A percentile compares a stretch with the other conserved stretches of the same genome.
These are phyloP conservation scores for Peniophora sp. DNA, from an alignment of 1,284 basidiomycete genomes.

Conservation along the genomic window DNA sequence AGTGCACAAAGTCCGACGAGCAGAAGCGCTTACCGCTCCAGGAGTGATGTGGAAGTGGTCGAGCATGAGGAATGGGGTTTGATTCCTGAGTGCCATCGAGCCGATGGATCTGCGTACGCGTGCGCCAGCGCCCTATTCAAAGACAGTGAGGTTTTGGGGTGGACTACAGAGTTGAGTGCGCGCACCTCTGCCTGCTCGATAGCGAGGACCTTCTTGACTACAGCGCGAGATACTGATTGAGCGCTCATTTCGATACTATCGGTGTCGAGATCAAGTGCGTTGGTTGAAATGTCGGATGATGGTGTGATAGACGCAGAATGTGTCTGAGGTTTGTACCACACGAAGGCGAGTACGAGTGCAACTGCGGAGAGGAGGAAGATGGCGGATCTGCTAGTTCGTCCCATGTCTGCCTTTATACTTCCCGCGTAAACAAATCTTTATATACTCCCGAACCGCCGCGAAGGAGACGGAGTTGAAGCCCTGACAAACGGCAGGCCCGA, in stretches of 20 bases:
- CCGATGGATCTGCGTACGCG: conserved; percentile 89
- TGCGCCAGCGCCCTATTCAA: conserved; percentile 72
- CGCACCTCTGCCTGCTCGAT: conserved; percentile 75
- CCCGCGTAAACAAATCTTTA: no score
- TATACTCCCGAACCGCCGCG: no score
- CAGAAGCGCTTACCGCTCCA: conserved; percentile 42
- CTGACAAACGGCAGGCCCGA: no score
- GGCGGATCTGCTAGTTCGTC: background rate
- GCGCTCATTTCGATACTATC: conserved; percentile 15
- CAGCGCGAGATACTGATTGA: conserved; percentile 49
- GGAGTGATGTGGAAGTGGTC: conserved; percentile 66
- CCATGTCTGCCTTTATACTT: no score
- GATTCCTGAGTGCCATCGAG: conserved; percentile 62
- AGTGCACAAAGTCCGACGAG: conserved; percentile 1
- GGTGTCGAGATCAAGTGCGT: conserved; percentile 1
- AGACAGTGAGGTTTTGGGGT: background rate
- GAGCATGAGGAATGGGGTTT: conserved; percentile 88
- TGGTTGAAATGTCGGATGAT: background rate
- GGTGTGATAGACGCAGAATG: background rate
- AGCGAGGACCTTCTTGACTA: conserved; percentile 71
- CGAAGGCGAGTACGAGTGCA: background rate
- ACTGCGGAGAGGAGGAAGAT: background rate
- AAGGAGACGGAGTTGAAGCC: no score
- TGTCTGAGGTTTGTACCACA: background rate
- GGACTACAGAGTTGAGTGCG: background rate